These are phyloP conservation scores for Biancaea sappan DNA, from an alignment of 306 rosid genomes.

Conservation along the genomic window DNA sequence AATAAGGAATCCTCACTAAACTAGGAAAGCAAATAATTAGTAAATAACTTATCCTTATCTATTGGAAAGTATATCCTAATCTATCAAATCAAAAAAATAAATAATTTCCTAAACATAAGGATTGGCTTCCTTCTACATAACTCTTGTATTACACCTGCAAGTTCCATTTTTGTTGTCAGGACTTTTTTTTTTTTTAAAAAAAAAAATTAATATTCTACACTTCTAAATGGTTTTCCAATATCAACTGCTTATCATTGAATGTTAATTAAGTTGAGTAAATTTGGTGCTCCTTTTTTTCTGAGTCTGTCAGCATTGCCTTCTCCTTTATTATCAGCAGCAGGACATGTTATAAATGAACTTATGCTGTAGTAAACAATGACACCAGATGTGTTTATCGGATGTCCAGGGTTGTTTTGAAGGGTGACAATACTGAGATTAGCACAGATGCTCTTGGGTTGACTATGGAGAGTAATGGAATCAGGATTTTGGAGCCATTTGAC, in stretches of 20 bases:
- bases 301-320: background rate
- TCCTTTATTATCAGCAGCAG: background rate
- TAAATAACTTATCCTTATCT: too few species aligned
- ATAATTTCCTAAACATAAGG: too few species aligned
- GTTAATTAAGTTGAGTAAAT: background rate
- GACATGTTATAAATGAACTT: background rate
- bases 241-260: constrained; percentile 1
- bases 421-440: constrained; percentile 73
- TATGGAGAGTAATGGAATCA: constrained; percentile 93
- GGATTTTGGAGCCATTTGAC: constrained; percentile 96
- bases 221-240: constrained; percentile 11
- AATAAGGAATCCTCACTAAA: too few species aligned
- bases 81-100: too few species aligned
- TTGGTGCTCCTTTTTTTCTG: background rate
- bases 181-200: too few species aligned
- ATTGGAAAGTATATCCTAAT: too few species aligned
- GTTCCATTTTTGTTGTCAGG: too few species aligned
- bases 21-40: too few species aligned
- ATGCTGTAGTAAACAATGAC: constrained; percentile 21
- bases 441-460: constrained; percentile 85
- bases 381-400: constrained; percentile 34
- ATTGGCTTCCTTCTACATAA: too few species aligned
- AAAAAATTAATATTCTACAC: too few species aligned
- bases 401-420: constrained; percentile 81
- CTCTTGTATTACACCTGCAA: background rate